Conservation (phyloP, 2,329 filamentous ascomycete species). For the Aspergillus jensenii region DNA sequence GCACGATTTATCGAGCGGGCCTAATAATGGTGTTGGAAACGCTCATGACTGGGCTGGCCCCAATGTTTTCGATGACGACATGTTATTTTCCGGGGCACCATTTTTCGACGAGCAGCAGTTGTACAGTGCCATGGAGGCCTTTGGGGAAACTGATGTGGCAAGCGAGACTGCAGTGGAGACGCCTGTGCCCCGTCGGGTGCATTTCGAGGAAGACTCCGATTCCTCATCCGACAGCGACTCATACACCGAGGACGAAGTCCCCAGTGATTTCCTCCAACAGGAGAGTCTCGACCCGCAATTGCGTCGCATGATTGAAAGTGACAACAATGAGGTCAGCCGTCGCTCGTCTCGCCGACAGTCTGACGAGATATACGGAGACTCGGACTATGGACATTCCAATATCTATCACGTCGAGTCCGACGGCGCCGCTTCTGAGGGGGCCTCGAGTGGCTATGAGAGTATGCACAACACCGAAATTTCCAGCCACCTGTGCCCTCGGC, state of each 20-base stretch:
- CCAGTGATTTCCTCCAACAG: slow-evolving; percentile 76
- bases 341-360: slow-evolving; percentile 32
- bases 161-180: slow-evolving; percentile 41
- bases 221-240: slow-evolving; percentile 61
- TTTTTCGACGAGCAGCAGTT: slow-evolving; percentile 47
- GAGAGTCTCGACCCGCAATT: slow-evolving; percentile 70
- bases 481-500: slow-evolving; percentile 17
- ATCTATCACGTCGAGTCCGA: slow-evolving; percentile 49
- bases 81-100: slow-evolving; percentile 40
- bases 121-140: slow-evolving; percentile 40
- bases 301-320: slow-evolving; percentile 70
- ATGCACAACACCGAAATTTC: slow-evolving; percentile 35
- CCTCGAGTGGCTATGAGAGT: slow-evolving; percentile 60
- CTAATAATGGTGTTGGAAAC: slow-evolving; percentile 26
- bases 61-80: slow-evolving; percentile 42
- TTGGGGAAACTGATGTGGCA: slow-evolving; percentile 36
- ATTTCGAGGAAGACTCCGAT: slow-evolving; percentile 64
- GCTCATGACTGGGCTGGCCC: slow-evolving; percentile 56
- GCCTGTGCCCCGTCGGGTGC: slow-evolving; percentile 63
- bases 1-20: slow-evolving; percentile 22
- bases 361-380: slow-evolving; percentile 40
- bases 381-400: slow-evolving; percentile 42
- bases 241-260: slow-evolving; percentile 62
- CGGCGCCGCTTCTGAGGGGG: slow-evolving; percentile 36
- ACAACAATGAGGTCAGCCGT: slow-evolving; percentile 46